A percentile compares a stretch with the other conserved stretches of the same genome.
Conservation (phyloP, 257 asterid species). For the Cordia subcordata region DNA sequence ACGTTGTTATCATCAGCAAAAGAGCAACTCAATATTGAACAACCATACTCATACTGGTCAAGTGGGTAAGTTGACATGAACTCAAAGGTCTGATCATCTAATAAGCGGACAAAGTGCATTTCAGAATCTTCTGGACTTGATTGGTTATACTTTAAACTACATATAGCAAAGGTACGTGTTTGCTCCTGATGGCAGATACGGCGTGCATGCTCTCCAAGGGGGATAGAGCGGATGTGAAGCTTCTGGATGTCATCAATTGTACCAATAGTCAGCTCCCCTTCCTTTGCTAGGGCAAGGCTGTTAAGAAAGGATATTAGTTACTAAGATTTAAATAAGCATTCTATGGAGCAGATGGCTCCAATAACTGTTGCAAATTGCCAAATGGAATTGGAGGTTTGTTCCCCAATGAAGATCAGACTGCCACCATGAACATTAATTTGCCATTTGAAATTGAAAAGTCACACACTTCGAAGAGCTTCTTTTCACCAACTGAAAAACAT, state of each 20-base stretch:
- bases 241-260: slow-evolving; percentile 97
- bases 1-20: slow-evolving; percentile 83
- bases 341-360: not conserved
- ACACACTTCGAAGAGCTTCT: too few relatives aligned
- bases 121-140: slow-evolving; percentile 71
- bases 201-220: slow-evolving; percentile 96
- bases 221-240: slow-evolving; percentile 94
- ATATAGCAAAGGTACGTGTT: slow-evolving; percentile 83
- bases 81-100: slow-evolving; percentile 97
- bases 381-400: too few relatives aligned
- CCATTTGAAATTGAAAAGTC: too few relatives aligned
- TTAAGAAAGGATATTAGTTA: slow-evolving; percentile 15
- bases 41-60: slow-evolving; percentile 83
- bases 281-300: slow-evolving; percentile 97
- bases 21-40: slow-evolving; percentile 94
- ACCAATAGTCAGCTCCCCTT: slow-evolving; percentile 95
- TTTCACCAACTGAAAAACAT: too few relatives aligned
- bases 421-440: too few relatives aligned
- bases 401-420: too few relatives aligned
- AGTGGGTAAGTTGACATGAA: slow-evolving; percentile 75
- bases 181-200: slow-evolving; percentile 99
- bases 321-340: slow-evolving; percentile 7
- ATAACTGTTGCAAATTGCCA: too few relatives aligned
- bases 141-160: slow-evolving; percentile 75
- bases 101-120: slow-evolving; percentile 73